Conservation (phyloP, 2,329 filamentous ascomycete species). For the Cladophialophora psammophila region DNA sequence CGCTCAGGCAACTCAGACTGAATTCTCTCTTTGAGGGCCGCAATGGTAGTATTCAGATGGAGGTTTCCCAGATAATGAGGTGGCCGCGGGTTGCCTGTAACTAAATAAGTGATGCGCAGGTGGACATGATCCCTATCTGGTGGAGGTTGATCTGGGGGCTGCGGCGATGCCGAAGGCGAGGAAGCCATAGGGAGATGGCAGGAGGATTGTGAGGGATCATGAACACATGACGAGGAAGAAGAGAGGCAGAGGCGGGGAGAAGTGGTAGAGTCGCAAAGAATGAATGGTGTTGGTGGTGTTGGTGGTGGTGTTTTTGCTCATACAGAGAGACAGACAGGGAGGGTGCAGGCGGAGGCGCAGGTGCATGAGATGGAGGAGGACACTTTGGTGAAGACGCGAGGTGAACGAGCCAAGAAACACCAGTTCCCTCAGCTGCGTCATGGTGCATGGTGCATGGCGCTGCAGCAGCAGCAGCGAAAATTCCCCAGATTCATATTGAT, state of each 20-base stretch:
- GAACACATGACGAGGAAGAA: neutral
- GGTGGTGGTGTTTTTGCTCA: too few species aligned
- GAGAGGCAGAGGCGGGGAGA: neutral
- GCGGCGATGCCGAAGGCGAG: constrained; percentile 5
- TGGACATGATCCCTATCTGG: constrained; percentile 35
- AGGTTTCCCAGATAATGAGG: constrained; percentile 45
- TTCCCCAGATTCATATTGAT: neutral
- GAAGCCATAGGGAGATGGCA: constrained; percentile 1
- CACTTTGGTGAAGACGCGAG: too few species aligned
- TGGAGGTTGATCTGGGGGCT: neutral
- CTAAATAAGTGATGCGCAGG: constrained; percentile 36
- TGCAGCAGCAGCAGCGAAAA: too few species aligned
- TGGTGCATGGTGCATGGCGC: too few species aligned
- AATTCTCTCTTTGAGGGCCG: constrained; percentile 61
- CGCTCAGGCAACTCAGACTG: constrained; percentile 56
- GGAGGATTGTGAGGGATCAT: neutral
- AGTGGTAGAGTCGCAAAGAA: neutral
- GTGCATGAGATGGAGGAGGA: too few species aligned
- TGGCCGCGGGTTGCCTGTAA: constrained; percentile 37
- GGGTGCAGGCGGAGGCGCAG: too few species aligned
- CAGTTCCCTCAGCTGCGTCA: too few species aligned
- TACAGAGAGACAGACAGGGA: too few species aligned
- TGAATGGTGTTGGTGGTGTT: neutral
- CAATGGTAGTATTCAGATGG: constrained; percentile 55
- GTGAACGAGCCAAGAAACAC: too few species aligned